A percentile compares a stretch with the other conserved stretches of the same genome.
Evolutionary conservation across 805 yeast species (phyloP).

Genomic region (Schizosaccharomyces lindneri): DNA sequence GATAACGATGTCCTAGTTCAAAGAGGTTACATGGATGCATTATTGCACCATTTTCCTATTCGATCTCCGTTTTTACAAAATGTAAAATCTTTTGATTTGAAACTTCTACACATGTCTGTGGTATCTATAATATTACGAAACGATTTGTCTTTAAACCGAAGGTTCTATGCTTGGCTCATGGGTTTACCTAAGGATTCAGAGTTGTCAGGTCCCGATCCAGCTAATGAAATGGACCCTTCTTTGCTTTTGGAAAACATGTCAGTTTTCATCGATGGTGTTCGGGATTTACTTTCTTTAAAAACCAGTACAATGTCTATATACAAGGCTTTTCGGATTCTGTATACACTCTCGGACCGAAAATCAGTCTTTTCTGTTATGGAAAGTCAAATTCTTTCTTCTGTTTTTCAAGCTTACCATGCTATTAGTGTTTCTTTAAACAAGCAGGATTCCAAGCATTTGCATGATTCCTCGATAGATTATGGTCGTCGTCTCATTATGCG

Average conservation of each 20-base stretch:
- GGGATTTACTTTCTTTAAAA: constrained; percentile 1
- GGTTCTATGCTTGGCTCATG: constrained; percentile 79
- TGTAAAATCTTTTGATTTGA: constrained; percentile 28
- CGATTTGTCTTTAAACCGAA: constrained; percentile 84
- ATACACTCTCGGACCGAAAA: constrained; percentile 35
- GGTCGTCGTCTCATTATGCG: neutral
- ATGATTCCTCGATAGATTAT: neutral
- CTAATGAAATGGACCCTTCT: constrained; percentile 1
- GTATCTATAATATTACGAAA: constrained; percentile 45
- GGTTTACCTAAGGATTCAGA: constrained; percentile 38
- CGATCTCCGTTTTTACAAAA: constrained; percentile 30
- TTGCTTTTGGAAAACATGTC: neutral
- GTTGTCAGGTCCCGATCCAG: constrained; percentile 2
- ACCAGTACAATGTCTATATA: constrained; percentile 6
- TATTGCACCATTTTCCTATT: constrained; percentile 42
- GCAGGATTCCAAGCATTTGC: neutral
- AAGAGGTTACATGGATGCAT: constrained; percentile 67
- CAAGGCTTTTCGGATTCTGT: constrained; percentile 15
- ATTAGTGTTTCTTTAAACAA: neutral
- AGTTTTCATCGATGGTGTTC: neutral
- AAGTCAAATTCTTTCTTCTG: neutral
- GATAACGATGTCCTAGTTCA: constrained; percentile 50
- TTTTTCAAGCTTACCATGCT: neutral
- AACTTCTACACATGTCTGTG: constrained; percentile 34
- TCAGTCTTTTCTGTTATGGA: neutral